Evolutionary conservation across 225 moss, liverwort and hornwort genomes (phyloP).

Genomic region (Bryum argenteum): DNA sequence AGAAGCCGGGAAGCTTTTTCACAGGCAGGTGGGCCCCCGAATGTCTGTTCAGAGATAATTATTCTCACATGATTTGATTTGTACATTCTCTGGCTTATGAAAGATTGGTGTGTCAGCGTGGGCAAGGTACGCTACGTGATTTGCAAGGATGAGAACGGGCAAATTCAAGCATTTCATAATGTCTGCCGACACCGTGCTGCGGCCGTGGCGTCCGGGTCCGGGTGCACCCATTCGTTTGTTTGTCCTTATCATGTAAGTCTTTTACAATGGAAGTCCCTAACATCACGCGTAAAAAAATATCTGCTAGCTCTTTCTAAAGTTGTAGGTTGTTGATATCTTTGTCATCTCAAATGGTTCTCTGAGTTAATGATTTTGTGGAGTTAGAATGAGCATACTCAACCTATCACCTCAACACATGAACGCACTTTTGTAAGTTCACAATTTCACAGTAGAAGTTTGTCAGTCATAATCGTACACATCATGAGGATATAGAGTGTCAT

Average conservation of each 20-base stretch:
- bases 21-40: constrained; percentile 67
- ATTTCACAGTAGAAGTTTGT: no score
- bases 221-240: constrained; percentile 75
- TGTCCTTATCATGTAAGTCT: constrained; percentile 89
- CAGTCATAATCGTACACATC: not conserved
- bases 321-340: not conserved
- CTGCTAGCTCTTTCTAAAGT: not conserved
- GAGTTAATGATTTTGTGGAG: not conserved
- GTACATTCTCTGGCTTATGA: constrained; percentile 20
- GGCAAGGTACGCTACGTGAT: constrained; percentile 81
- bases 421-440: no score
- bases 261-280: not conserved
- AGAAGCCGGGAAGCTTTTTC: constrained; percentile 76
- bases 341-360: not conserved
- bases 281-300: not conserved
- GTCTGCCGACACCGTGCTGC: constrained; percentile 98
- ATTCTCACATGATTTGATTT: no score
- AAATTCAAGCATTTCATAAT: constrained; percentile 85
- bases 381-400: not conserved
- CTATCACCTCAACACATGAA: no score
- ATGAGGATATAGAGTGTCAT: not conserved
- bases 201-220: constrained; percentile 83
- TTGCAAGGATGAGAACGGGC: constrained; percentile 76
- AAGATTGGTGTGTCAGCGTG: constrained; percentile 49
- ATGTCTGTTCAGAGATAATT: not conserved